A percentile compares a stretch with the other conserved stretches of the same genome.
phyloP scores from a whole-genome alignment of 805 yeast species.

The Yarrowia sp. region DNA sequence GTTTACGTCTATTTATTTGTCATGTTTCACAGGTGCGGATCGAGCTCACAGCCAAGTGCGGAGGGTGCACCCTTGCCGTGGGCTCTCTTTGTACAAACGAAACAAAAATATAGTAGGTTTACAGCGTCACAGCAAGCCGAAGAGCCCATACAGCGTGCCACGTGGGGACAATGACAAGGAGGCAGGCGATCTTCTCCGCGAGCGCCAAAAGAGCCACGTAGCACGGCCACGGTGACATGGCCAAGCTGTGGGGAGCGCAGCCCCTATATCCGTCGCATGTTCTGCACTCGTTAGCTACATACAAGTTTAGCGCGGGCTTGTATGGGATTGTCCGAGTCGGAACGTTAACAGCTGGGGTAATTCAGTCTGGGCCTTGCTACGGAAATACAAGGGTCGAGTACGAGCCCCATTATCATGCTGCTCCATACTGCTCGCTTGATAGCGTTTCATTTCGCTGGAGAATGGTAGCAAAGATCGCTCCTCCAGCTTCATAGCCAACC shows the following conservation, averaged over 20 bases:
- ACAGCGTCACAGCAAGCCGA: constrained; percentile 3
- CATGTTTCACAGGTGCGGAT: constrained; percentile 17
- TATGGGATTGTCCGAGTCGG: not conserved
- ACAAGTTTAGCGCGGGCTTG: not conserved
- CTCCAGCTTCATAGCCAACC: too few relatives aligned
- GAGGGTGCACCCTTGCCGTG: not conserved
- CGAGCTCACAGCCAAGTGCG: constrained; percentile 15
- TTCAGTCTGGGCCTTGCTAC: too few relatives aligned
- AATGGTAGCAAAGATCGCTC: constrained; percentile 3
- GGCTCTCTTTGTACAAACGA: not conserved
- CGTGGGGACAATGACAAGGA: not conserved
- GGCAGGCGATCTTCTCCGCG: not conserved
- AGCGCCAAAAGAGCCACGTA: not conserved
- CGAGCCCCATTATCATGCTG: too few relatives aligned
- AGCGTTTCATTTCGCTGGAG: not conserved
- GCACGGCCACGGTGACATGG: too few relatives aligned
- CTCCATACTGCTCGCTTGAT: too few relatives aligned
- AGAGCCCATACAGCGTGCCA: not conserved
- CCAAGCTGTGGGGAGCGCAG: too few relatives aligned
- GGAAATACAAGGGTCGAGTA: not conserved
- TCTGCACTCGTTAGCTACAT: not conserved
- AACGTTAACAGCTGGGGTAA: not conserved
- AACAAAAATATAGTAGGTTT: too few relatives aligned
- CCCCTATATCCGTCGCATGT: too few relatives aligned
- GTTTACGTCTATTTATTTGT: constrained; percentile 1